A percentile compares a stretch with the other conserved stretches of the same genome.
phyloP scores from a whole-genome alignment of 371 early-diverging fungal genomes.

The Nematocida major region DNA sequence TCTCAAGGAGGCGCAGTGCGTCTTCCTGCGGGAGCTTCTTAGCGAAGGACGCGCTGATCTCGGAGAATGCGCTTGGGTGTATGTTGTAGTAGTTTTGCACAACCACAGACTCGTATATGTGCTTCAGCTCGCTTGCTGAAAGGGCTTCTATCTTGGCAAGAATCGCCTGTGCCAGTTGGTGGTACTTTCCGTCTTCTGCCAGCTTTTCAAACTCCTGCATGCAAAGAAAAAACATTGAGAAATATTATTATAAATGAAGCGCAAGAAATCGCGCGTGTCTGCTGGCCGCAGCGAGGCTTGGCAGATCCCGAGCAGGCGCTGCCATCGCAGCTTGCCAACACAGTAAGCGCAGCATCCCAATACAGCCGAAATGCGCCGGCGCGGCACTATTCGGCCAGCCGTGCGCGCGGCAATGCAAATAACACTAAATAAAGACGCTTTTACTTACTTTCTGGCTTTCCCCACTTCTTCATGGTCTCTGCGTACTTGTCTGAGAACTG shows the following conservation, averaged over 20 bases:
- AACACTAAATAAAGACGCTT: background rate
- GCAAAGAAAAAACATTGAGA: background rate
- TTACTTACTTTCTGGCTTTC: slow-evolving; percentile 48
- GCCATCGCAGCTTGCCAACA: too few species aligned
- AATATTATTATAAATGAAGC: background rate
- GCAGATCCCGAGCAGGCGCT: too few species aligned
- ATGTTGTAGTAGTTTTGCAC: slow-evolving; percentile 31
- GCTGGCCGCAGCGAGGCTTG: too few species aligned
- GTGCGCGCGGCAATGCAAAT: too few species aligned
- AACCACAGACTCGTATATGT: slow-evolving; percentile 22
- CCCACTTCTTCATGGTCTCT: slow-evolving; percentile 60
- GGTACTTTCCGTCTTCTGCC: slow-evolving; percentile 34
- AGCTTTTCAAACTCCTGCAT: background rate
- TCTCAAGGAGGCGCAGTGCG: slow-evolving; percentile 2
- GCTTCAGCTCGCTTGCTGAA: background rate
- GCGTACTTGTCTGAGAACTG: slow-evolving; percentile 59
- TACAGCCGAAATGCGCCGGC: too few species aligned
- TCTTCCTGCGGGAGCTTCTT: background rate
- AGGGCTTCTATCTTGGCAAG: background rate
- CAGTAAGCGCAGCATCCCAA: too few species aligned
- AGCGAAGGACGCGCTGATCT: slow-evolving; percentile 2
- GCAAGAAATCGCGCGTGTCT: too few species aligned
- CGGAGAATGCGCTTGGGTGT: background rate
- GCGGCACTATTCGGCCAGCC: too few species aligned
- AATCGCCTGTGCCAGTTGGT: slow-evolving; percentile 11